These are phyloP conservation scores for Cyberlindnera euphorbiae DNA, from an alignment of 805 yeast species.

Conservation along the genomic window DNA sequence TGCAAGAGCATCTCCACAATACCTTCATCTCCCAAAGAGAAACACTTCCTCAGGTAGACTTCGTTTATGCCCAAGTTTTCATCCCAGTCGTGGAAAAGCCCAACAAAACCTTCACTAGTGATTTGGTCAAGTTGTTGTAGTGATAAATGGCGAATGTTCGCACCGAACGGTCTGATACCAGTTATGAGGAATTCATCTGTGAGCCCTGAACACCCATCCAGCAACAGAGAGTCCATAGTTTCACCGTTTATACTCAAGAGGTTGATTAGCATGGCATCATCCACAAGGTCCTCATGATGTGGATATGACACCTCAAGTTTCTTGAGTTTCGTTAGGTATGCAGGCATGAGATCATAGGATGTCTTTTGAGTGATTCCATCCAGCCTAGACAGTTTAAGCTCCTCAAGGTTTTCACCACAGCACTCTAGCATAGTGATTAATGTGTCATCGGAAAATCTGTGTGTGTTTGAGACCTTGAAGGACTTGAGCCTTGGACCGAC, in stretches of 20 bases:
- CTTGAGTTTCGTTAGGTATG: slow-evolving; percentile 48
- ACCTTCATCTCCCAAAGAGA: slow-evolving; percentile 58
- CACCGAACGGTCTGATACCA: slow-evolving; percentile 57
- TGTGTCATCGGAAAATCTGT: slow-evolving; percentile 69
- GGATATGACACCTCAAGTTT: slow-evolving; percentile 69
- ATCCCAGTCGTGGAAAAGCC: slow-evolving; percentile 54
- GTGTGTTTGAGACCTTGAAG: slow-evolving; percentile 75
- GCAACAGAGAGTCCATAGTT: slow-evolving; percentile 47
- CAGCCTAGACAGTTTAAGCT: slow-evolving; percentile 58
- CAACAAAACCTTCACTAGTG: slow-evolving; percentile 61
- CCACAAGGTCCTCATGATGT: slow-evolving; percentile 54
- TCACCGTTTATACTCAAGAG: slow-evolving; percentile 60
- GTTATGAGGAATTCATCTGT: slow-evolving; percentile 58
- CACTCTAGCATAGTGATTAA: slow-evolving; percentile 56
- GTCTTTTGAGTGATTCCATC: slow-evolving; percentile 63
- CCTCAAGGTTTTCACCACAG: slow-evolving; percentile 52
- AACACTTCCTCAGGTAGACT: slow-evolving; percentile 62
- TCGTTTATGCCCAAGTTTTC: slow-evolving; percentile 53
- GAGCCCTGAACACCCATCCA: slow-evolving; percentile 71
- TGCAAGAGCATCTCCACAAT: slow-evolving; percentile 57
- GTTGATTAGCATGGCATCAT: slow-evolving; percentile 62
- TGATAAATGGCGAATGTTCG: slow-evolving; percentile 52
- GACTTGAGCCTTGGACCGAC: slow-evolving; percentile 49
- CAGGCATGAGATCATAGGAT: slow-evolving; percentile 61
- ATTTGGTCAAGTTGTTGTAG: slow-evolving; percentile 56